Evolutionary conservation across 148 eudicot species (phyloP), one percentile per base, ranked within the genome.

Genomic region (Dianthus caryophyllus): DNA sequence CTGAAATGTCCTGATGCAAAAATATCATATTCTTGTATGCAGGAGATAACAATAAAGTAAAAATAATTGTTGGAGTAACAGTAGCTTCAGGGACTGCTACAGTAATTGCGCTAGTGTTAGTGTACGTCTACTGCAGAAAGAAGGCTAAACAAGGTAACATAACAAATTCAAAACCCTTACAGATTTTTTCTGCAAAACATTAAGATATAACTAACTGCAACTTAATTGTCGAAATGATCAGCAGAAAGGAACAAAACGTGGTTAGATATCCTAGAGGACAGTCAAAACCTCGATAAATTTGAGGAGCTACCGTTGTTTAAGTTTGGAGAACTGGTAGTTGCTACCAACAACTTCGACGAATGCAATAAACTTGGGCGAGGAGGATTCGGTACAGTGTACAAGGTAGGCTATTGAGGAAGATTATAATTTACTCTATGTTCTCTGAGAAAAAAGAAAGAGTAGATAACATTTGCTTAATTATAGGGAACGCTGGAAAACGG

Each of bases 331-430:
- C 43, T 81, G 46, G 70, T 26, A 12, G 41, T 53, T 5, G 79
- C 81, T 22, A 81, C 84, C 25, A 72, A 65, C 15, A 55, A 64
- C 63, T 81, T 81, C 59, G 22, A 55, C 21, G 61, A 57, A 2
- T 50, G 57, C 41, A 77, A 80, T 60, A 77, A 71, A 62, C 68
- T 80, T 18, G 84, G 84, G 30, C 63, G 44, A 25, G 84, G 84
- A 50, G 81, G 84, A 54, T 80, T 77, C 53, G 84, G 84, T 36
- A 69, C 73, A 49, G 84, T 80, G 27, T 80, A 69, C 69, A 63
- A 36, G 71, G 84, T 80, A 75, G 51, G 18, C 1, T 36, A 21
- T 33, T n/a, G 31, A 55, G 62, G 62, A 14, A 1, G 12, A 11
- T 39, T 43, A 24, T 18, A 44, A 43, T 11, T 22, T 44, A 8